Base-by-base conservation (phyloP, 768 basidiomycete genomes). In the Podaxis rugospora region DNA sequence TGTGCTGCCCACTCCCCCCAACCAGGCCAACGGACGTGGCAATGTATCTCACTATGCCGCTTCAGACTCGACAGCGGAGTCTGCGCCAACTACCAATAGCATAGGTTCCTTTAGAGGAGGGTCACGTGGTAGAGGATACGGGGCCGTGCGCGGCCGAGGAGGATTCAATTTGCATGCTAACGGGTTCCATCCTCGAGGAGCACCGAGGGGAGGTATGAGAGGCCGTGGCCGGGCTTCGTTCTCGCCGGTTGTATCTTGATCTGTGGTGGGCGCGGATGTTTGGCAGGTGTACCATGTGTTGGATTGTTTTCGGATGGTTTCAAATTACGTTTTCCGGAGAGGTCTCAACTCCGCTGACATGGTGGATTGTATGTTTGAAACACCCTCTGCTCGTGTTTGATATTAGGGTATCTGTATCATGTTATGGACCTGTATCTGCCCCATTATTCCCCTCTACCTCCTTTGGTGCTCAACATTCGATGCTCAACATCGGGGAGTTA, bases 151-250 rank as follows among this genome's bases (percentile, higher is more conserved):
- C 28, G 57, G 57, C n/a, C 57, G 57, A 40, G 55, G 57, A 40
- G 55, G 55, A 18, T 59, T 51, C 18, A 27, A 28, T 21, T 14
- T 64, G 11, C 62, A 62, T 42, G 27, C 57, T 5, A 70, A 73
- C 47, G 67, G 65, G 7, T 51, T 71, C 55, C 54, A 59, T n/a
- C 70, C 69, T 28, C 69, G 76, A 46, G 77, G 76, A 25, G 62
- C 46, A 18, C 67, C 69, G 13, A 66, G 74, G 56, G 74, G 76
- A 1, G 69, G 67, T 28, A 73, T 73, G 59, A 70, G 78, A 57
- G 78, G 79, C 23, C 70, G 78, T 53, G 78, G 76, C 11, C 68
- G 77, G 25, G 78, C 75, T 13, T 68, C 69, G 18, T 66, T 70
- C 51, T 64, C 70, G 40, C 54, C 54, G 21, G 39, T 55, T 28